phyloP scores from a whole-genome alignment of 2,329 filamentous ascomycete genomes.

The Xylariomycetidae sp. region DNA sequence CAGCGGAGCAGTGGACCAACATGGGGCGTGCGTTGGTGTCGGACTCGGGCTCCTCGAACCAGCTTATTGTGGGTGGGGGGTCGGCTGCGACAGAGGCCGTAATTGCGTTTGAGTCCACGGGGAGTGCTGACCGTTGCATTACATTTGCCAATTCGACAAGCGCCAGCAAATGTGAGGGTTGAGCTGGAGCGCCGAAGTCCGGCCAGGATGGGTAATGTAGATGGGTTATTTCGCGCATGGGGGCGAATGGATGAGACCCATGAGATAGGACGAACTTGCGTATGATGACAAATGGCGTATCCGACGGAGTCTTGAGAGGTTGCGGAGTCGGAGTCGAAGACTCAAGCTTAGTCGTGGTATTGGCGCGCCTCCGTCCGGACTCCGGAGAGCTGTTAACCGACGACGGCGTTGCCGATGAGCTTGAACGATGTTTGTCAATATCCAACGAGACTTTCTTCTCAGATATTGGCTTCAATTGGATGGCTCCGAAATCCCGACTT shows the following conservation, averaged over 20 bases:
- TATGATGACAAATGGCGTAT: constrained; percentile 72
- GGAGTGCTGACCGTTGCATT: constrained; percentile 58
- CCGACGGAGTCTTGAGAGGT: constrained; percentile 32
- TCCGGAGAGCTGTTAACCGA: constrained; percentile 27
- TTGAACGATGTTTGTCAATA: constrained; percentile 48
- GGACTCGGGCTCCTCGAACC: constrained; percentile 57
- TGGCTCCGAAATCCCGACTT: constrained; percentile 68
- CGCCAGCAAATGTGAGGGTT: constrained; percentile 79
- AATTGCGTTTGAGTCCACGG: constrained; percentile 38
- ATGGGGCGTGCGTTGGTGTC: constrained; percentile 59
- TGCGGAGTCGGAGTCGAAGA: constrained; percentile 25
- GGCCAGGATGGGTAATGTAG: constrained; percentile 96
- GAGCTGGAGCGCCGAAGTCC: constrained; percentile 89
- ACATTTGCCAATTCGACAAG: constrained; percentile 84
- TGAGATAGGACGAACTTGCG: constrained; percentile 85
- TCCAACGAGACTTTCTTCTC: constrained; percentile 81
- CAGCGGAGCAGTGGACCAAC: constrained; percentile 91
- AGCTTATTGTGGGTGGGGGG: constrained; percentile 33
- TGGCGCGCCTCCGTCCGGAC: constrained; percentile 45
- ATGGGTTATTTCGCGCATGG: constrained; percentile 89
- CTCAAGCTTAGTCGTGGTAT: constrained; percentile 45
- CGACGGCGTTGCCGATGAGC: constrained; percentile 29
- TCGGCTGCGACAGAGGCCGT: constrained; percentile 23
- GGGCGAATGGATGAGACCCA: constrained; percentile 70
- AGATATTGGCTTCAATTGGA: constrained; percentile 71